Evolutionary conservation across 2,329 filamentous ascomycete species (phyloP).

Genomic region (Monilinia vaccinii-corymbosi): DNA sequence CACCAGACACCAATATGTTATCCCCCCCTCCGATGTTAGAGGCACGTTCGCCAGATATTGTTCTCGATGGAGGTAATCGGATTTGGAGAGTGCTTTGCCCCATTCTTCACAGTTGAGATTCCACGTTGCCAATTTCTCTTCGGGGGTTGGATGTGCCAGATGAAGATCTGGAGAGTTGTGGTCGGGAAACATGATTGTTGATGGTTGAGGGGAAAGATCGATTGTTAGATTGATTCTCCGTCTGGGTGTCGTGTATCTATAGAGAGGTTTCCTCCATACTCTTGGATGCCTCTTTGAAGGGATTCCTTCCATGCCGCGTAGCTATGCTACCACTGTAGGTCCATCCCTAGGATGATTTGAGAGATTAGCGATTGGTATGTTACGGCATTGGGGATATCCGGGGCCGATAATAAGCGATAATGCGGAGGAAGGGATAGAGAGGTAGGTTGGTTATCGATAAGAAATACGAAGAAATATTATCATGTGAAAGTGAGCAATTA

Average conservation of each 20-base stretch:
- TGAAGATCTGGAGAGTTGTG: slow-evolving; percentile 31
- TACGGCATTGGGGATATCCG: slow-evolving; percentile 5
- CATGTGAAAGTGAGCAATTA: background rate
- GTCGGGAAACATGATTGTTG: slow-evolving; percentile 23
- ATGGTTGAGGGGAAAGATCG: background rate
- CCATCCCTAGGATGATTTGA: too few species aligned
- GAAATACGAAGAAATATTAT: too few species aligned
- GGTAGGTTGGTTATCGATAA: too few species aligned
- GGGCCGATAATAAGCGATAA: slow-evolving; percentile 3
- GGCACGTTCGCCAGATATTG: slow-evolving; percentile 47
- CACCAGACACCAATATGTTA: slow-evolving; percentile 55
- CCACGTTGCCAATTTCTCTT: slow-evolving; percentile 48
- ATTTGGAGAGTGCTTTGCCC: slow-evolving; percentile 45
- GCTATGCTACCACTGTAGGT: too few species aligned
- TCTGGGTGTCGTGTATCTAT: slow-evolving; percentile 1
- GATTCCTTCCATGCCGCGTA: background rate
- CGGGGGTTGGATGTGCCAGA: slow-evolving; percentile 47
- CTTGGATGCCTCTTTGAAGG: background rate
- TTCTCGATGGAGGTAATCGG: slow-evolving; percentile 53
- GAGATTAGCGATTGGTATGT: background rate
- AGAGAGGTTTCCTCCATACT: too few species aligned
- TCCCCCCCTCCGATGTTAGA: slow-evolving; percentile 47
- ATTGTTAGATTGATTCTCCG: slow-evolving; percentile 1
- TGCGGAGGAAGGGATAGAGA: background rate
- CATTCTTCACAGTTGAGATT: slow-evolving; percentile 46